These are phyloP conservation scores for Punica granatum DNA, from an alignment of 345 rosid species.

Conservation along the genomic window DNA sequence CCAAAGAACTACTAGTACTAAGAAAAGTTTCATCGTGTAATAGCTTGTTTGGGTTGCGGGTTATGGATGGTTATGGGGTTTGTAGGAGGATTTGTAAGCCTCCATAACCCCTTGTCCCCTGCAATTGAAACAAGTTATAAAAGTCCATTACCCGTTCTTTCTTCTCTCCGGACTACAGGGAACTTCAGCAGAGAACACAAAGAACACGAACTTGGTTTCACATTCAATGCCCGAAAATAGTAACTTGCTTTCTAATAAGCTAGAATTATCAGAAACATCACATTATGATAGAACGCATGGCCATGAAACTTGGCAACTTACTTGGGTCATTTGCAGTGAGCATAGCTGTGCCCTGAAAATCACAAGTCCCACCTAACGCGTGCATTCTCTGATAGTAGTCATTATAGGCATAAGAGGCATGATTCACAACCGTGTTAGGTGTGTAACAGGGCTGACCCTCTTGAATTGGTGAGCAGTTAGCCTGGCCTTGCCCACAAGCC, in stretches of 20 bases:
- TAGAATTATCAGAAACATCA: background rate
- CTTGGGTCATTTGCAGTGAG: slow-evolving; percentile 62
- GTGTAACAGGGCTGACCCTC: slow-evolving; percentile 56
- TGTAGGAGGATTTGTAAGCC: too few species aligned
- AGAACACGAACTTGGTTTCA: background rate
- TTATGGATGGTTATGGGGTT: too few species aligned
- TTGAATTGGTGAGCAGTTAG: slow-evolving; percentile 68
- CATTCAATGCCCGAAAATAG: background rate
- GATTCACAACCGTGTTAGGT: slow-evolving; percentile 53
- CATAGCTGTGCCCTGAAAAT: slow-evolving; percentile 72
- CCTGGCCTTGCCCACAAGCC: slow-evolving; percentile 96
- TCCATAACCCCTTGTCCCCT: too few species aligned
- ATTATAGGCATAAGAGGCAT: slow-evolving; percentile 86
- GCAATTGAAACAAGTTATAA: too few species aligned
- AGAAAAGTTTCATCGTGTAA: background rate
- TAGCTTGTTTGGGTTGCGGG: too few species aligned
- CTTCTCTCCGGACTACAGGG: too few species aligned
- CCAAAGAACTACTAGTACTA: background rate
- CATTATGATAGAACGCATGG: background rate
- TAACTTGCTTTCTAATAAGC: background rate
- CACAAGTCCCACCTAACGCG: slow-evolving; percentile 70
- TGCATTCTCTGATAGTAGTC: slow-evolving; percentile 81
- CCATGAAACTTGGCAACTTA: slow-evolving; percentile 24
- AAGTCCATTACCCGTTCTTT: too few species aligned
- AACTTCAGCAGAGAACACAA: background rate